Conservation (phyloP, 257 asterid species). For the Ballota nigra region DNA sequence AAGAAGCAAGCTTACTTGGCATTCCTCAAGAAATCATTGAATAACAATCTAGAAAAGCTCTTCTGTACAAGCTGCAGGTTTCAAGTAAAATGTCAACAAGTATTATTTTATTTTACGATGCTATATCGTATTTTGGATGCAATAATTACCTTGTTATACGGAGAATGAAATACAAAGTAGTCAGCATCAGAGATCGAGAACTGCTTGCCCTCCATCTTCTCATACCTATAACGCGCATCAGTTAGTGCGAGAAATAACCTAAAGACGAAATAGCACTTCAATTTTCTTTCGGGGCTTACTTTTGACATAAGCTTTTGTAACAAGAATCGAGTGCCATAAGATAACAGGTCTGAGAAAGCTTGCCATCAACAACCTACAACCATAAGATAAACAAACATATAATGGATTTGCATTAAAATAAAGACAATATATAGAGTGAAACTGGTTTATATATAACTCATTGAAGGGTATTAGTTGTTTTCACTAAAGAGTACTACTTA, state of each 20-base stretch:
- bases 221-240: conserved; percentile 49
- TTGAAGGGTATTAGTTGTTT: too few species aligned
- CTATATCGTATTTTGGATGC: background rate
- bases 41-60: conserved; percentile 85
- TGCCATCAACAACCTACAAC: conserved; percentile 94
- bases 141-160: conserved; percentile 87
- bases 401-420: background rate
- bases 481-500: too few species aligned
- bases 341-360: conserved; percentile 98
- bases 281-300: conserved; percentile 41
- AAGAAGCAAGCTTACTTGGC: conserved; percentile 59
- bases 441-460: too few species aligned
- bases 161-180: conserved; percentile 92
- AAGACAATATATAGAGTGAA: too few species aligned
- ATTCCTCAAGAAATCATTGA: conserved; percentile 63
- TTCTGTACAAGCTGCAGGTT: conserved; percentile 94
- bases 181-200: conserved; percentile 78
- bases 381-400: conserved; percentile 22
- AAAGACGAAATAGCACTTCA: background rate
- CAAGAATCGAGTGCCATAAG: conserved; percentile 98
- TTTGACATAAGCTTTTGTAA: conserved; percentile 73
- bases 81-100: conserved; percentile 12
- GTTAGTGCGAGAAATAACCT: conserved; percentile 13
- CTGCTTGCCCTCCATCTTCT: conserved; percentile 77
- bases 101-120: background rate